Percentiles rank a stretch among this genome's conserved stretches.
phyloP scores from a whole-genome alignment of 2,329 filamentous ascomycete genomes.

The Botrytis sinoallii region DNA sequence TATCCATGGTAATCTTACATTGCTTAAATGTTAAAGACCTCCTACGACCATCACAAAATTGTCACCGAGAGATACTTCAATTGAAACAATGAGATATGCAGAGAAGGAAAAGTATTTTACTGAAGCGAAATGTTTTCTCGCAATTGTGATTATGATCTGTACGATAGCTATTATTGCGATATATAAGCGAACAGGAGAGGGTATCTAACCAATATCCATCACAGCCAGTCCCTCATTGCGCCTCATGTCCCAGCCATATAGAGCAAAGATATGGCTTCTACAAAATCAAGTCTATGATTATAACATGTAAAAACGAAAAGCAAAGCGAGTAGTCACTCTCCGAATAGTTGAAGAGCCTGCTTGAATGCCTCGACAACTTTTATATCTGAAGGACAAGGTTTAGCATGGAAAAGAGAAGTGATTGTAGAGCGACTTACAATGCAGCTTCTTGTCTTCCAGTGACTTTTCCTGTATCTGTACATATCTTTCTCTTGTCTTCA shows the following conservation, averaged over 20 bases:
- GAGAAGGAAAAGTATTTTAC: neutral
- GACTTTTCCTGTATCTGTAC: slow-evolving; percentile 71
- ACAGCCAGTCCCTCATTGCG: slow-evolving; percentile 3
- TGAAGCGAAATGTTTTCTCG: neutral
- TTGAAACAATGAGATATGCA: neutral
- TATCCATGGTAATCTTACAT: neutral
- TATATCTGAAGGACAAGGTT: slow-evolving; percentile 41
- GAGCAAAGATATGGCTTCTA: slow-evolving; percentile 5
- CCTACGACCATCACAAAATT: neutral
- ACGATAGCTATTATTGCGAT: slow-evolving; percentile 18
- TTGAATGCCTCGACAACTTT: slow-evolving; percentile 63
- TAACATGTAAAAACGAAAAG: neutral
- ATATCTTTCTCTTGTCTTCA: slow-evolving; percentile 75
- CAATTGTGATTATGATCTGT: neutral
- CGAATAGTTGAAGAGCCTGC: slow-evolving; percentile 49
- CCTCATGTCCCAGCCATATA: slow-evolving; percentile 1
- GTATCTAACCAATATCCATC: slow-evolving; percentile 2
- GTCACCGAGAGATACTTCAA: neutral
- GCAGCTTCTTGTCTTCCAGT: slow-evolving; percentile 71
- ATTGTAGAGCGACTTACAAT: slow-evolving; percentile 58
- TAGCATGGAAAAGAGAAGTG: slow-evolving; percentile 15
- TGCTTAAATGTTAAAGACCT: neutral
- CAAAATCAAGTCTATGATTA: neutral
- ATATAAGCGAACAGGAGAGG: slow-evolving; percentile 6
- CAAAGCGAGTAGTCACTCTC: slow-evolving; percentile 2